Percentiles rank a stretch among this genome's conserved stretches.
Conservation (phyloP, 805 yeast genomes). For the Candida jianshihensis region DNA sequence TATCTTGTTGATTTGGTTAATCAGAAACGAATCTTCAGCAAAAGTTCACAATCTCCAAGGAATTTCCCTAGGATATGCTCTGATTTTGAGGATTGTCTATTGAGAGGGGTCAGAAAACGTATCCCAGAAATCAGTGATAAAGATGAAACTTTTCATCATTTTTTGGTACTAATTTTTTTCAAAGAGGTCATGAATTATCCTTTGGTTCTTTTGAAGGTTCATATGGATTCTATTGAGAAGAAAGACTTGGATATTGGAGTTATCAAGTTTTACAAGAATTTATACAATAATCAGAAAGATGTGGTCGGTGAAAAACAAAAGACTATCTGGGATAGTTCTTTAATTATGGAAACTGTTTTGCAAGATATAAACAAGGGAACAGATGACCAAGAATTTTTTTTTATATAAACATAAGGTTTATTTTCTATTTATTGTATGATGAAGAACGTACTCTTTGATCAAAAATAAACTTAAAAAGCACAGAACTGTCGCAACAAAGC, state of each 20-base stretch:
- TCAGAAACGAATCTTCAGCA: conserved; percentile 35
- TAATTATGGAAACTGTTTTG: neutral
- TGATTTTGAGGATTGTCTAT: conserved; percentile 35
- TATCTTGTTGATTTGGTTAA: conserved; percentile 37
- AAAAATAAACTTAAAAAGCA: conserved; percentile 37
- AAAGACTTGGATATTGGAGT: conserved; percentile 1
- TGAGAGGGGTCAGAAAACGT: conserved; percentile 10
- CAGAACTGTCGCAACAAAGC: conserved; percentile 28
- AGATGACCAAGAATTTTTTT: neutral
- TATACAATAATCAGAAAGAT: too few relatives aligned
- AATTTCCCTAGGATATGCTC: conserved; percentile 42
- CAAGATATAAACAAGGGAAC: neutral
- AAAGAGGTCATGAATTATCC: conserved; percentile 19
- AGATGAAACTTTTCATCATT: conserved; percentile 10
- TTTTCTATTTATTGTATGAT: conserved; percentile 40
- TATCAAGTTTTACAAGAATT: neutral
- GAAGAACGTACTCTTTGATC: conserved; percentile 54
- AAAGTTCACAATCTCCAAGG: conserved; percentile 31
- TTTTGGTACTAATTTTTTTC: conserved; percentile 13
- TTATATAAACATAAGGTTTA: neutral
- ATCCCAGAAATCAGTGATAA: conserved; percentile 1
- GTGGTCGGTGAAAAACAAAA: too few relatives aligned
- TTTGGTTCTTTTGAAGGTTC: conserved; percentile 6
- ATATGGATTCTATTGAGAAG: conserved; percentile 6
- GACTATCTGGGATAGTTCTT: too few relatives aligned